Evolutionary conservation across 192 early-diverging fungal species (phyloP).

Genomic region (Irineochytrium annulatum): DNA sequence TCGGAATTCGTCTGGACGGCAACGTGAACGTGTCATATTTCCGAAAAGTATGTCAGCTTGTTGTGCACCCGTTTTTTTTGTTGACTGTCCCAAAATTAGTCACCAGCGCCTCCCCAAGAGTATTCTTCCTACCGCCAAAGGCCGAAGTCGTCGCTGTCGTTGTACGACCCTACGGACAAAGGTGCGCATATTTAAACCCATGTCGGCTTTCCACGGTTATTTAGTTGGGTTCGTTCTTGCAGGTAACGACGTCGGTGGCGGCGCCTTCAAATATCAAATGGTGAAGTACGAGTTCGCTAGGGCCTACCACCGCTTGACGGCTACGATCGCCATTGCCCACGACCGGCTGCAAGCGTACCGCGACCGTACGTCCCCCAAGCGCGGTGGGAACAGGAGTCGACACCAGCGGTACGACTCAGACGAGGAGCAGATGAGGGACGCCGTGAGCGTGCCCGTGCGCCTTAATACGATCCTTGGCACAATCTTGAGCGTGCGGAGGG

Average conservation of each 20-base stretch:
- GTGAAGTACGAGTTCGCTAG: constrained; percentile 30
- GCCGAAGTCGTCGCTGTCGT: no score
- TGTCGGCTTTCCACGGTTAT: not conserved
- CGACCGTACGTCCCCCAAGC: not conserved
- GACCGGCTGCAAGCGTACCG: constrained; percentile 17
- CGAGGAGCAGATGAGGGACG: not conserved
- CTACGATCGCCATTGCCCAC: constrained; percentile 36
- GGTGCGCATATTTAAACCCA: not conserved
- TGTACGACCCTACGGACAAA: not conserved
- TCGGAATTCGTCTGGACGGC: constrained; percentile 48
- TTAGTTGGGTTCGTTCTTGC: not conserved
- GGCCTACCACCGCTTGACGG: constrained; percentile 20
- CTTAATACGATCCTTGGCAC: constrained; percentile 29
- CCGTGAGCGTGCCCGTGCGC: not conserved
- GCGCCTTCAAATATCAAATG: constrained; percentile 22
- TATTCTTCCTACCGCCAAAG: no score
- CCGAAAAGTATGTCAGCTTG: constrained; percentile 1
- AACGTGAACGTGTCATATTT: constrained; percentile 9
- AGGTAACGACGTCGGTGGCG: constrained; percentile 43
- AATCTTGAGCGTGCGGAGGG: constrained; percentile 34
- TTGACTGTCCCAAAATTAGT: no score
- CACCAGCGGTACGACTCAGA: not conserved
- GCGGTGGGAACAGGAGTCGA: not conserved
- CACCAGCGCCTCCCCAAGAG: no score
- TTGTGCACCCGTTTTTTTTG: no score